Evolutionary conservation across 208 protist genomes (phyloP).

Genomic region (Trypanosoma vivax): DNA sequence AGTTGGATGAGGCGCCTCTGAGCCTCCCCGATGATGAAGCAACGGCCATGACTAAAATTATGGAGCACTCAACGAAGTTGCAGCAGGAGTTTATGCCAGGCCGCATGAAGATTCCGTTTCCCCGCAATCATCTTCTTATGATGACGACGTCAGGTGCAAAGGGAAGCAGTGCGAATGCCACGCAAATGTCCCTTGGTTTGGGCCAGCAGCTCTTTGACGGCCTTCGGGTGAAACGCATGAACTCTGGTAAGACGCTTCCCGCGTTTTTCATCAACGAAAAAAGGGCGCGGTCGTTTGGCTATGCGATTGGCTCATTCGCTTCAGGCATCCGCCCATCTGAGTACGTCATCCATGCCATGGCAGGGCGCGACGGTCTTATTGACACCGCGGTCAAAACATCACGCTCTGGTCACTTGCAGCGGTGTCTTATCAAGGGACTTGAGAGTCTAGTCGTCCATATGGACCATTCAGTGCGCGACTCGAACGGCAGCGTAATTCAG

Average conservation of each 20-base stretch:
- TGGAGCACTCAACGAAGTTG: constrained; percentile 67
- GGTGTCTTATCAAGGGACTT: constrained; percentile 96
- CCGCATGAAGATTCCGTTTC: constrained; percentile 92
- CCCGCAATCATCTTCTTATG: constrained; percentile 95
- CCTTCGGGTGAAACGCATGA: constrained; percentile 94
- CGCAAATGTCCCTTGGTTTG: constrained; percentile 95
- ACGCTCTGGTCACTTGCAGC: constrained; percentile 98
- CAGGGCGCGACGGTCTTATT: constrained; percentile 99
- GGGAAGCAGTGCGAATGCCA: constrained; percentile 97
- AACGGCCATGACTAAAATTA: constrained; percentile 67
- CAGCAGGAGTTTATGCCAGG: constrained; percentile 88
- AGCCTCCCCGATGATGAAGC: constrained; percentile 71
- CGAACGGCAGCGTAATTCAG: constrained; percentile 93
- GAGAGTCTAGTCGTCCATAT: constrained; percentile 92
- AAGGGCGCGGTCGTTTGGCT: constrained; percentile 82
- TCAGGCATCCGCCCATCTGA: constrained; percentile 98
- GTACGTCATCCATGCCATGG: constrained; percentile 99
- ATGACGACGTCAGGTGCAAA: constrained; percentile 99
- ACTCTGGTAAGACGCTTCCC: constrained; percentile 96
- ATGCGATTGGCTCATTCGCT: constrained; percentile 95
- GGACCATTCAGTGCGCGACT: constrained; percentile 94
- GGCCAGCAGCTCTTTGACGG: constrained; percentile 99
- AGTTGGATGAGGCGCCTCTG: constrained; percentile 76
- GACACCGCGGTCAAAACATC: constrained; percentile 99
- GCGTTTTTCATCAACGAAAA: constrained; percentile 74